Percentiles rank a stretch among this genome's conserved stretches.
These are phyloP conservation scores for Hericium alpestre DNA, from an alignment of 768 basidiomycete genomes.

Conservation along the genomic window DNA sequence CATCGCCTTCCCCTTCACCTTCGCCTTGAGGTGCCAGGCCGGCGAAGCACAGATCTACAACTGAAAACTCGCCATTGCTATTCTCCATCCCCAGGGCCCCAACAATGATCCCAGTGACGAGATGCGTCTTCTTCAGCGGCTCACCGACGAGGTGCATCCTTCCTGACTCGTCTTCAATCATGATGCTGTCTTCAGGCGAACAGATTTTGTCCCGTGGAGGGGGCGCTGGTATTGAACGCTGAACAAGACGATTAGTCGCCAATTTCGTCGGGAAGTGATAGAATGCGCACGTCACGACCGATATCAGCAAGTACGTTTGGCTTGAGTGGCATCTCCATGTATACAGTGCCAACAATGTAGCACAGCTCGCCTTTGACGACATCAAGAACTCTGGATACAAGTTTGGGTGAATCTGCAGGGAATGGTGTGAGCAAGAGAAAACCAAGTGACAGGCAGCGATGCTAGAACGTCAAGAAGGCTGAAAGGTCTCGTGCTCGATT, in stretches of 20 bases:
- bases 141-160: constrained; percentile 82
- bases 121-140: constrained; percentile 40
- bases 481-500: not conserved
- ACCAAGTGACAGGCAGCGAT: not conserved
- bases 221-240: constrained; percentile 82
- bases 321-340: constrained; percentile 98
- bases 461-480: no score
- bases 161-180: constrained; percentile 95
- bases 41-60: constrained; percentile 77
- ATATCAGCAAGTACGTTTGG: constrained; percentile 97
- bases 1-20: constrained; percentile 21
- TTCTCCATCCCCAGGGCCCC: constrained; percentile 89
- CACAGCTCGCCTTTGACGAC: constrained; percentile 77
- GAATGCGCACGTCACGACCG: constrained; percentile 54
- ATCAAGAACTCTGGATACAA: constrained; percentile 78
- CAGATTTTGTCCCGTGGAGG: constrained; percentile 65
- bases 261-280: not conserved
- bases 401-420: constrained; percentile 48
- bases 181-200: constrained; percentile 68
- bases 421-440: not conserved
- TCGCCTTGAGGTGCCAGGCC: constrained; percentile 63
- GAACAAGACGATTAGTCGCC: not conserved
- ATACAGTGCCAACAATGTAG: constrained; percentile 89
- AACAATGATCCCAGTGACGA: constrained; percentile 89
- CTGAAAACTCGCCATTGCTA: constrained; percentile 82